A percentile compares a stretch with the other conserved stretches of the same genome.
Conservation (phyloP, 352 stramenopile genomes). For the Pythium phragmiticola region DNA sequence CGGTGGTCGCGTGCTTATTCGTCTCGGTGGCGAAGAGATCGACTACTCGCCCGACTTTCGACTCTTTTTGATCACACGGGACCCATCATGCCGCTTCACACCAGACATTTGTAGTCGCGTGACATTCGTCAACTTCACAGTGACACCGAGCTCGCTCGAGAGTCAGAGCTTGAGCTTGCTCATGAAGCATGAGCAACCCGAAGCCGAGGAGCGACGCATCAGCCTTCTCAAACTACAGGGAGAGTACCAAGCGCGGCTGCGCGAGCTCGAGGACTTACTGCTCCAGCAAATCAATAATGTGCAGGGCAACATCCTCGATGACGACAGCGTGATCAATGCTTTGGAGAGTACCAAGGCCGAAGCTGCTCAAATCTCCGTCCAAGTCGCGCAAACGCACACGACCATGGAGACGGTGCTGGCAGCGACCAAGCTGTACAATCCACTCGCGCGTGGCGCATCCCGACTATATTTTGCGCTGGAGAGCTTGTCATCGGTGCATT, state of each 20-base stretch:
- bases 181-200: conserved; percentile 96
- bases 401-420: conserved; percentile 85
- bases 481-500: conserved; percentile 94
- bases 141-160: conserved; percentile 98
- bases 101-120: conserved; percentile 99
- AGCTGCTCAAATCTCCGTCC: conserved; percentile 93
- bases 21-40: conserved; percentile 98
- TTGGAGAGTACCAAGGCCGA: conserved; percentile 98
- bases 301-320: conserved; percentile 98
- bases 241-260: conserved; percentile 96
- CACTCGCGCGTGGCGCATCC: conserved; percentile 90
- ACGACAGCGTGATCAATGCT: conserved; percentile 98
- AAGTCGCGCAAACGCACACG: conserved; percentile 82
- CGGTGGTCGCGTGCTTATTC: conserved; percentile 96
- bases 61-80: conserved; percentile 98
- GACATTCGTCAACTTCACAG: conserved; percentile 99
- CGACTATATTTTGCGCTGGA: conserved; percentile 93
- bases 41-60: conserved; percentile 99
- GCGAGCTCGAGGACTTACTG: conserved; percentile 98
- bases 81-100: conserved; percentile 96
- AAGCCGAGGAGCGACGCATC: conserved; percentile 96
- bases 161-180: conserved; percentile 96
- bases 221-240: conserved; percentile 97
- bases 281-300: conserved; percentile 98
- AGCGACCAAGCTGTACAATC: conserved; percentile 94